phyloP scores from a whole-genome alignment of 179 eudicot species.

The Beta macrorhiza region DNA sequence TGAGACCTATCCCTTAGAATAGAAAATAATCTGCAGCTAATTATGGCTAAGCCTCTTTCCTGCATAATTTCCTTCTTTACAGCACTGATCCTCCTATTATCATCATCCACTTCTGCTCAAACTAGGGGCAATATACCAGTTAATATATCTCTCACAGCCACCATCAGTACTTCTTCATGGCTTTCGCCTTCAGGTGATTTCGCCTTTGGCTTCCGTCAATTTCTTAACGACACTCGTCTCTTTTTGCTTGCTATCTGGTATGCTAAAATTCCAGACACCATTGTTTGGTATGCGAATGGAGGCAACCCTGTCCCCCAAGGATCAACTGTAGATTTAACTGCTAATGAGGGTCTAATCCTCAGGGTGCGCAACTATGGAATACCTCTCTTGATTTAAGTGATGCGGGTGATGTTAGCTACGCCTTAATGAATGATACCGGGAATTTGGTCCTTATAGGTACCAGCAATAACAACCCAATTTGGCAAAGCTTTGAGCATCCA shows the following conservation, averaged over 20 bases:
- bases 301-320: slow-evolving; percentile 27
- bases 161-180: slow-evolving; percentile 30
- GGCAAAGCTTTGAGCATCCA: slow-evolving; percentile 34
- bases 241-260: slow-evolving; percentile 43
- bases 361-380: slow-evolving; percentile 29
- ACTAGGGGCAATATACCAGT: slow-evolving; percentile 14
- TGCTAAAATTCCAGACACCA: slow-evolving; percentile 35
- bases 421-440: slow-evolving; percentile 28
- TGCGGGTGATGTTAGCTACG: not conserved
- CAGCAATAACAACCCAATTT: not conserved
- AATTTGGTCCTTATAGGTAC: slow-evolving; percentile 24
- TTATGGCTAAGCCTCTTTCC: slow-evolving; percentile 3
- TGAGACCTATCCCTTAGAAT: too few relatives aligned
- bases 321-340: slow-evolving; percentile 32
- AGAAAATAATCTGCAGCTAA: too few relatives aligned
- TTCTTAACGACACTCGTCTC: not conserved
- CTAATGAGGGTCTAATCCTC: slow-evolving; percentile 29
- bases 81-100: not conserved
- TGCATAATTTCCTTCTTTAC: not conserved
- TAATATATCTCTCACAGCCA: slow-evolving; percentile 32
- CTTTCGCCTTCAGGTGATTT: slow-evolving; percentile 37
- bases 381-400: not conserved
- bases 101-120: slow-evolving; percentile 18
- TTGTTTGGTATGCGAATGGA: slow-evolving; percentile 43
- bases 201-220: slow-evolving; percentile 44